Percentiles rank a stretch among this genome's conserved stretches.
Conservation (phyloP, 108 stramenopile species). For the Schizochytrium sp. region DNA sequence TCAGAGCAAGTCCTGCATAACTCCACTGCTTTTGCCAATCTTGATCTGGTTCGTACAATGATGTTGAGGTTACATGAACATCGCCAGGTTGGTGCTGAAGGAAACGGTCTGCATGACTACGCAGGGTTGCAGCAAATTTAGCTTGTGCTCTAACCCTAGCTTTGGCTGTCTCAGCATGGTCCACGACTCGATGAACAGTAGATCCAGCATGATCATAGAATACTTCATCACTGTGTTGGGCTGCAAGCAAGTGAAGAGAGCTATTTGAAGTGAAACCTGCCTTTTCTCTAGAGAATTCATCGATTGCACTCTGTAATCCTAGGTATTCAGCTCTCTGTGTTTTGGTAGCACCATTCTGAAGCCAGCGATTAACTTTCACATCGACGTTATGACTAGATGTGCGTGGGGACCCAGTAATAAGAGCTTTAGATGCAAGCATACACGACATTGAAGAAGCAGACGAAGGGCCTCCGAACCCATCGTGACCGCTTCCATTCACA, state of each 20-base stretch:
- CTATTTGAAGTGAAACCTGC: background rate
- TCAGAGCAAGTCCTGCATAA: background rate
- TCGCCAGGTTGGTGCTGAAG: conserved; percentile 2
- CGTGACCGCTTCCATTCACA: conserved; percentile 47
- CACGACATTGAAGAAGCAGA: background rate
- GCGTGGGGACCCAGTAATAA: background rate
- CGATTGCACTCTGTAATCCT: background rate
- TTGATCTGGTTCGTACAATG: background rate
- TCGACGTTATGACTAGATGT: background rate
- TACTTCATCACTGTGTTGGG: conserved; percentile 2
- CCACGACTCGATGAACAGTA: conserved; percentile 54
- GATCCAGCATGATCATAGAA: conserved; percentile 15
- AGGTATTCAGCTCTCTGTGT: background rate
- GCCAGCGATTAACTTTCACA: conserved; percentile 31
- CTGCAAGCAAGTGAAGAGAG: background rate
- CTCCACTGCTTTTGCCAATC: background rate
- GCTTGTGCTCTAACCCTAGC: background rate
- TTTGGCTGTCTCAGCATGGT: background rate
- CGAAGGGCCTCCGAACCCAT: background rate
- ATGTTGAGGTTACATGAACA: background rate
- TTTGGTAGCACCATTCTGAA: background rate
- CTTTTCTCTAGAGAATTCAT: background rate
- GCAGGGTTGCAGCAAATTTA: background rate
- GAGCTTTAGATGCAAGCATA: background rate
- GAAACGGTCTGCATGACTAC: conserved; percentile 3